Evolutionary conservation across 139 green algal species (phyloP), one percentile per base, ranked within the genome.

Genomic region (Cymbomonas tetramitiformis): DNA sequence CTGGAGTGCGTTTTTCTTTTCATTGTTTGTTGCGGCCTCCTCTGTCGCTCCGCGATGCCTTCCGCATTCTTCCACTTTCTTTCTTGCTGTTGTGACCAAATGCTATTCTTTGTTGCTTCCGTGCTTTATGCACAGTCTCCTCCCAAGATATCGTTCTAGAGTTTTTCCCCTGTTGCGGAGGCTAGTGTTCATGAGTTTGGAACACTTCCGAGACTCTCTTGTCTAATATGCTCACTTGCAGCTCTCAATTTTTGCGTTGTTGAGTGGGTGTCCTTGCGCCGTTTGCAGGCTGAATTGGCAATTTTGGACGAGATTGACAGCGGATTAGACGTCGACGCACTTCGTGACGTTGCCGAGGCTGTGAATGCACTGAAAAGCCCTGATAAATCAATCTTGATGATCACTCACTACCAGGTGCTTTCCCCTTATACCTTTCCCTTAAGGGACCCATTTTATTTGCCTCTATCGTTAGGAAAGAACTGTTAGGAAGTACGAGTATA

Each of bases 341-440:
- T 86, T 9, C 65, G 61, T 3, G 78, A 87, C 44, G 62, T 83
- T 2, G 64, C 69, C 18, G 64, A 73, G 41, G 79, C 83, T 2
- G 78, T 93, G 23, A 91, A 92, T 46, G 74, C 65, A 15, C 61
- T 93, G 6, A 84, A 75, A 18, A 30, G 29, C 2, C 40, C 23
- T 8, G 55, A 51, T 3, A 52, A 62, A 24, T 79, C 75, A 24
- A 74, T 95, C 19, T 67, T 99, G 10, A 88, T 98, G 83, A 93
- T 99, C 44, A 98, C 91, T 0, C 91, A 99, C 71, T 99, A 99
- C 76, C 93, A 94, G n/a, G n/a, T n/a, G n/a, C n/a, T n/a, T n/a
- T n/a, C n/a, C n/a, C n/a, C n/a, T n/a, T n/a, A n/a, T n/a, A n/a
- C n/a, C n/a, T n/a, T n/a, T n/a, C n/a, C n/a, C n/a, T n/a, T n/a